Conservation (phyloP, 495 filamentous ascomycete genomes). For the Penicillium crystallinum region DNA sequence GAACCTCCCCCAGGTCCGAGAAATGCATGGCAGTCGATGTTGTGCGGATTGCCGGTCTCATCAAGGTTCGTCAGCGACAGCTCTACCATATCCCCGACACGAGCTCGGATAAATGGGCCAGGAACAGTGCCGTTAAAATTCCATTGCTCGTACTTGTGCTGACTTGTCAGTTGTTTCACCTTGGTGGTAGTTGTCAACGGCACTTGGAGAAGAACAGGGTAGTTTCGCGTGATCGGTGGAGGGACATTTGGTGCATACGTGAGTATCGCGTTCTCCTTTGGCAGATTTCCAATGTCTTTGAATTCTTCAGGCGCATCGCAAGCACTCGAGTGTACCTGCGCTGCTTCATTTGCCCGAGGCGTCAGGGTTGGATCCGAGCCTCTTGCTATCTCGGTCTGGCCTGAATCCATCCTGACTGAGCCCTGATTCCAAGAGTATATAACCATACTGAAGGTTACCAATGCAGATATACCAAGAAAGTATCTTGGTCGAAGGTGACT, state of each 20-base stretch:
- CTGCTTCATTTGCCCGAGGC: not conserved
- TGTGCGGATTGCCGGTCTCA: slow-evolving; percentile 15
- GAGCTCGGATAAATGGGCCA: slow-evolving; percentile 19
- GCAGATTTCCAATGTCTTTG: not conserved
- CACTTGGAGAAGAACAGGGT: slow-evolving; percentile 13
- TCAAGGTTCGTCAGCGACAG: slow-evolving; percentile 15
- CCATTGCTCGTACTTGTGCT: slow-evolving; percentile 22
- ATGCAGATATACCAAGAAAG: not conserved
- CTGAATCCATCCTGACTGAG: not conserved
- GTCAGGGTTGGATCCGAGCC: not conserved
- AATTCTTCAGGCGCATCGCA: not conserved
- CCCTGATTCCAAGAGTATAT: not conserved
- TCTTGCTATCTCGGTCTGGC: not conserved
- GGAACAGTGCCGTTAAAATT: slow-evolving; percentile 19
- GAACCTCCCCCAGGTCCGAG: slow-evolving; percentile 15
- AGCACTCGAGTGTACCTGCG: not conserved
- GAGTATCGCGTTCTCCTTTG: slow-evolving; percentile 10
- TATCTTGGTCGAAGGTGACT: not conserved
- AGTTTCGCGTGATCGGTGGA: slow-evolving; percentile 11
- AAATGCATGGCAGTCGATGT: slow-evolving; percentile 17
- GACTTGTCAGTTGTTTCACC: slow-evolving; percentile 9
- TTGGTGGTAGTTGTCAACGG: slow-evolving; percentile 10
- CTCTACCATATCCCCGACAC: slow-evolving; percentile 14
- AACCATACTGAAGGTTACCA: not conserved
- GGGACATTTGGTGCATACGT: slow-evolving; percentile 15